Evolutionary conservation across 2,329 filamentous ascomycete genomes (phyloP).

Genomic region (Microcera coccophila): DNA sequence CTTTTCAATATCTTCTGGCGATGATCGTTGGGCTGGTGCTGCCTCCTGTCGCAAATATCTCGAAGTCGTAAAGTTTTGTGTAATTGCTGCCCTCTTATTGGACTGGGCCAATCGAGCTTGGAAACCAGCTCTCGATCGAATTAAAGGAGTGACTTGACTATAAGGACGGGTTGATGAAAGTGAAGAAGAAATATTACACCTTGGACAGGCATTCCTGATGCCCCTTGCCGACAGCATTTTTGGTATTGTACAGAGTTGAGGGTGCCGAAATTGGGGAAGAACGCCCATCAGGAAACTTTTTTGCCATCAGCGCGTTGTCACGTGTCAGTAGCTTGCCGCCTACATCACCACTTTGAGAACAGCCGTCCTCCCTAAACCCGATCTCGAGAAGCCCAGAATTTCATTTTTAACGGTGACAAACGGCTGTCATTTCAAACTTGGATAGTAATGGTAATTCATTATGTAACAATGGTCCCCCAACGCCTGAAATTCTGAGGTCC

Average conservation of each 20-base stretch:
- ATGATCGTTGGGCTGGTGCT: constrained; percentile 5
- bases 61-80: constrained; percentile 31
- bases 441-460: no score
- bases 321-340: constrained; percentile 21
- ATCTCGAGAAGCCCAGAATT: no score
- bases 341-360: no score
- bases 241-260: constrained; percentile 15
- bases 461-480: no score
- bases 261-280: constrained; percentile 7
- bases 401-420: no score
- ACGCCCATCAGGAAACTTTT: constrained; percentile 21
- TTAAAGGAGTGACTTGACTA: constrained; percentile 10
- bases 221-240: constrained; percentile 36
- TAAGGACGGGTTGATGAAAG: constrained; percentile 11
- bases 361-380: no score
- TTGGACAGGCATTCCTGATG: constrained; percentile 33
- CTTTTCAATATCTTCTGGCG: constrained; percentile 48
- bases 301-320: constrained; percentile 22
- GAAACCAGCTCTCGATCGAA: constrained; percentile 16
- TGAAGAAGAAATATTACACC: constrained; percentile 20
- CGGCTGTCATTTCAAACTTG: no score
- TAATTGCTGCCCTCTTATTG: constrained; percentile 26
- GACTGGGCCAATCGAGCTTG: constrained; percentile 14
- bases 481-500: no score
- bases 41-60: constrained; percentile 21